Base-by-base conservation (phyloP, 805 yeast genomes). In the Metschnikowia amazonensis region DNA sequence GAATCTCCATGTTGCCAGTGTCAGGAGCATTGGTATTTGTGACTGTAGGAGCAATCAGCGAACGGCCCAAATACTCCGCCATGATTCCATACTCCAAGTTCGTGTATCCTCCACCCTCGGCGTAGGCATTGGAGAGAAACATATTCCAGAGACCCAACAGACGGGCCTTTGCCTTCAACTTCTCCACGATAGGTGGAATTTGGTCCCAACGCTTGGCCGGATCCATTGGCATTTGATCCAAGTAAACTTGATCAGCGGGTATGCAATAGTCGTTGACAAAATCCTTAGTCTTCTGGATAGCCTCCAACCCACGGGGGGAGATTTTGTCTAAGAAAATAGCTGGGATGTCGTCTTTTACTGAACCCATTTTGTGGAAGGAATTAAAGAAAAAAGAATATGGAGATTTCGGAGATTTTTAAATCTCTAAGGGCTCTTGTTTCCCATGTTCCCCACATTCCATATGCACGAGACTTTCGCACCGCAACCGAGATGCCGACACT, bases 31-130 rank as follows among this genome's bases (percentile, higher is more conserved):
- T 63, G 14, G 79, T 74, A 57, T 81, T 81, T 48, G 82, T 77
- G 17, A 75, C 82, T 57, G 78, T 84, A 2, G 84, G 79, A 1
- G 80, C 85, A 44, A 72, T 59, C 41, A 66, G 64, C 2, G 80
- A 69, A 42, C 78, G 66, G 11, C 86, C 87, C 57, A 81, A 66
- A 57, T 78, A 77, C 57, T 74, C 77, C 1, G 84, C 83, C 84
- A 81, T 79, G 43, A 81, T 60, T 0, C 82, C 86, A 55, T 81
- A 81, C 56, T 81, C 86, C 51, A 81, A 61, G 59, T 81, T 81
- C 39, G 83, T 68, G 60, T 58, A 80, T 5, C 82, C 83, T 2
- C 84, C 79, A 24, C 82, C 80, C 47, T 77, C 74, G 17, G 60
- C 47, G 56, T 71, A 78, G 57, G 57, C 72, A 36, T 69, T 67